These are phyloP conservation scores for Podila epigama DNA, from an alignment of 192 early-diverging fungal genomes.

Conservation along the genomic window DNA sequence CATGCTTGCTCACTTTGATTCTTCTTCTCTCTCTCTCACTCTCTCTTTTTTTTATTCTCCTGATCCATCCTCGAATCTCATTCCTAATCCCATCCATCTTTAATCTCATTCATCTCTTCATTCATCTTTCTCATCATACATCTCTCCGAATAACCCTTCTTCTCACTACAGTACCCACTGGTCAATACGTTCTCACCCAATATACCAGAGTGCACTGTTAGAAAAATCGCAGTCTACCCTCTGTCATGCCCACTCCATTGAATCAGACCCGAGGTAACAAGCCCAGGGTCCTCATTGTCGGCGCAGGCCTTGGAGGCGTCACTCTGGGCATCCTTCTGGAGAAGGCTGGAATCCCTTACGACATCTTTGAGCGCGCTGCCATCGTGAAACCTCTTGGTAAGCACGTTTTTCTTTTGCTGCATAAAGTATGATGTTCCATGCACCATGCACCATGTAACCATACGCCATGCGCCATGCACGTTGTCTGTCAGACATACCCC, in stretches of 20 bases:
- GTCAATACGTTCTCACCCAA: neutral
- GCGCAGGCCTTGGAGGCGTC: neutral
- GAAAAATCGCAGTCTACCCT: neutral
- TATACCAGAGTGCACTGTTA: neutral
- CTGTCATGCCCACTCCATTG: neutral
- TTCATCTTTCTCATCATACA: neutral
- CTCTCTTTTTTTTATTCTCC: too few relatives aligned
- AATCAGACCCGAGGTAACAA: neutral
- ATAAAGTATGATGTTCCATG: too few relatives aligned
- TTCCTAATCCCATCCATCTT: neutral
- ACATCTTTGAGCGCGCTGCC: neutral
- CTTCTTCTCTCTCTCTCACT: too few relatives aligned
- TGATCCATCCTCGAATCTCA: neutral
- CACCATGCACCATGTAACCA: too few relatives aligned
- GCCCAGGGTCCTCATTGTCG: neutral
- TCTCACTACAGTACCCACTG: neutral
- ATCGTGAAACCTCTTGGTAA: neutral
- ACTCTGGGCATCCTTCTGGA: neutral
- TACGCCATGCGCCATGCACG: too few relatives aligned
- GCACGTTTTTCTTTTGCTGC: too few relatives aligned
- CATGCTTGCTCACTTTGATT: too few relatives aligned
- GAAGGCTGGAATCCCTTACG: neutral
- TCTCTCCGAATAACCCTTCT: neutral
- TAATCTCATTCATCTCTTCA: neutral
- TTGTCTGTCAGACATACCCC: too few relatives aligned